These are phyloP conservation scores for Vitellaria paradoxa DNA, from an alignment of 179 eudicot species.

Conservation along the genomic window DNA sequence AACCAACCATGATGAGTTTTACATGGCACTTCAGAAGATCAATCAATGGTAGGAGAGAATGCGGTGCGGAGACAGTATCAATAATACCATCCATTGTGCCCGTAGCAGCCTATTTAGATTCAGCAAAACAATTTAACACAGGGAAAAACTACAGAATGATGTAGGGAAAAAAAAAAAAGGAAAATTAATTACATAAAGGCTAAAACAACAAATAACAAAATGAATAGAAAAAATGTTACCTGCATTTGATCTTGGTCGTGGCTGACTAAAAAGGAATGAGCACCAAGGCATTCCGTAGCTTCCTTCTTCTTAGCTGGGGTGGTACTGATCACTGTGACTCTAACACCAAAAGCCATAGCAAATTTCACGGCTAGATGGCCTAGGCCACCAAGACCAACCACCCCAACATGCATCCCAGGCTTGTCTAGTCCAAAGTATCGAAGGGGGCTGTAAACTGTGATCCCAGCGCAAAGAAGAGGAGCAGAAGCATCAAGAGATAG, in stretches of 20 bases:
- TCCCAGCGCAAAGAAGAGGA: slow-evolving; percentile 13
- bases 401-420: slow-evolving; percentile 17
- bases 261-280: slow-evolving; percentile 7
- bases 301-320: slow-evolving; percentile 6
- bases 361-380: slow-evolving; percentile 14
- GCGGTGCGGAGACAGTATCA: slow-evolving; percentile 6
- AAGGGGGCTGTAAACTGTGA: slow-evolving; percentile 8
- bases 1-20: slow-evolving; percentile 9
- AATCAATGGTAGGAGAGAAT: slow-evolving; percentile 7
- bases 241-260: slow-evolving; percentile 6
- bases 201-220: background rate
- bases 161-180: background rate
- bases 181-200: background rate
- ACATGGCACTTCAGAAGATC: slow-evolving; percentile 13
- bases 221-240: background rate
- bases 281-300: slow-evolving; percentile 14
- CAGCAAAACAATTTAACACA: background rate
- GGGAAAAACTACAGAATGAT: too few relatives aligned
- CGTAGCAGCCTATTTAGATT: slow-evolving; percentile 8
- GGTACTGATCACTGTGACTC: slow-evolving; percentile 14
- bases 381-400: slow-evolving; percentile 10
- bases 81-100: slow-evolving; percentile 16
- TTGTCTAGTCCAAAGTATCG: slow-evolving; percentile 5
- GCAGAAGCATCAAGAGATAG: slow-evolving; percentile 13
- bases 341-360: slow-evolving; percentile 13